Base-by-base conservation (phyloP, 2,329 filamentous ascomycete species). In the Ampelomyces quisqualis region DNA sequence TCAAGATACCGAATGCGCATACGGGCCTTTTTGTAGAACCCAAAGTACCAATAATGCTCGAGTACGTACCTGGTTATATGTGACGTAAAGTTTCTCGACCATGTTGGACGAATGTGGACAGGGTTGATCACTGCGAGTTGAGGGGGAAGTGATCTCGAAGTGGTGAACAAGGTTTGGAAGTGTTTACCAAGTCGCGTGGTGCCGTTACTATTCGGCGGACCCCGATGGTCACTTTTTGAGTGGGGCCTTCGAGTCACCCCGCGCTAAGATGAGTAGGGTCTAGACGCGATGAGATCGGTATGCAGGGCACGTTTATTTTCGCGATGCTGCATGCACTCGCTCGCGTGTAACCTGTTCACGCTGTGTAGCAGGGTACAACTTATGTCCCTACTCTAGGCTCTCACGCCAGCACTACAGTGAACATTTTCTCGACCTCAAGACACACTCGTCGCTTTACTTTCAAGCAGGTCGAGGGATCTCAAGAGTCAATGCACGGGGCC, bases 21-120 rank as follows among this genome's bases (percentile, higher is more conserved):
- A 28, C 15, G 26, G n/a, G 21, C 10, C 10, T 23, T 14, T 28
- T 13, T 28, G 26, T 28, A 28, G n/a, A 28, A 13, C 26, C 26
- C 10, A 3, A 13, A 9, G 18, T 20, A 13, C n/a, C n/a, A n/a
- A 33, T 33, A 11, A 21, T 33, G 17, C 30, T 19, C 15, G 18
- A 27, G 49, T 44, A 60, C 64, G 42, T 62, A 69, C 68, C 65
- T 71, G 59, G 58, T 71, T 71, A 51, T 71, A 71, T 26, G 68
- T 70, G 45, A 71, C 64, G 59, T 70, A 71, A 36, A 69, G 53
- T 53, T 71, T 71, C 52, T 70, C 57, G 35, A 69, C 65, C 68
- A 70, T 70, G 34, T 30, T 65, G 49, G 42, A 14, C 6, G 21
- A 10, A n/a, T n/a, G n/a, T n/a, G 19, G 32, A 24, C 49, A 48